Base-by-base conservation (phyloP, 2,329 filamentous ascomycete genomes). In the Ophiosphaerella narmari region DNA sequence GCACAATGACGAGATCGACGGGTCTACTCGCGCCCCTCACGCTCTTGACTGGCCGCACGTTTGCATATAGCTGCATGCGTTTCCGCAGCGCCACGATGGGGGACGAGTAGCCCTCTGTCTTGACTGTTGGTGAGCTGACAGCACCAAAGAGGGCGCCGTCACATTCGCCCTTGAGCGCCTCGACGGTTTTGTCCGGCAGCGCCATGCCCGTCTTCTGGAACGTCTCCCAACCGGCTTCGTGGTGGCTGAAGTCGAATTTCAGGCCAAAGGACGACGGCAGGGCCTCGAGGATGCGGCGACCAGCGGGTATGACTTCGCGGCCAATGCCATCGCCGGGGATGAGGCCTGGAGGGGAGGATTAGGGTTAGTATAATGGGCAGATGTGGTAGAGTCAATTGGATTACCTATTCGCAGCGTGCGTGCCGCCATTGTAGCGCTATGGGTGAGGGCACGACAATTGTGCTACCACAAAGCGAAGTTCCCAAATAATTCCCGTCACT, bases 281-380 rank as follows among this genome's bases (percentile, higher is more conserved):
- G 43, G 94, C 89, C 80, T 99, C 93, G 70, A 99, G 89, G 64
- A 97, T 81, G 59, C 89, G 88, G 67, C 91, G 90, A 43, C 93
- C 94, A 46, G 94, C 84, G 60, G 94, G 94, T 76, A 99, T 97
- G 74, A 99, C 94, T 79, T 99, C 94, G 73, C 90, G 90, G 77
- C 94, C 94, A 78, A 99, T 99, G 77, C 94, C 94, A 78, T 99
- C 94, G 71, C 94, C 94, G 67, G 94, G 90, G 73, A 99, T 97
- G 67, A 97, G 89, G 74, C 92, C 92, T 96, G 57, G 2, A 7
- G 1, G 16, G 14, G n/a, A 26, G 7, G 38, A 41, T 54, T 37
- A 61, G 54, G 11, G 26, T 29, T 29, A 29, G 26, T 8, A 9
- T 29, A 11, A 29, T 29, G 6, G 11, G 7, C 7, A 29, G 7